Evolutionary conservation across 768 basidiomycete genomes (phyloP).

Genomic region (Exidia glandulosa): DNA sequence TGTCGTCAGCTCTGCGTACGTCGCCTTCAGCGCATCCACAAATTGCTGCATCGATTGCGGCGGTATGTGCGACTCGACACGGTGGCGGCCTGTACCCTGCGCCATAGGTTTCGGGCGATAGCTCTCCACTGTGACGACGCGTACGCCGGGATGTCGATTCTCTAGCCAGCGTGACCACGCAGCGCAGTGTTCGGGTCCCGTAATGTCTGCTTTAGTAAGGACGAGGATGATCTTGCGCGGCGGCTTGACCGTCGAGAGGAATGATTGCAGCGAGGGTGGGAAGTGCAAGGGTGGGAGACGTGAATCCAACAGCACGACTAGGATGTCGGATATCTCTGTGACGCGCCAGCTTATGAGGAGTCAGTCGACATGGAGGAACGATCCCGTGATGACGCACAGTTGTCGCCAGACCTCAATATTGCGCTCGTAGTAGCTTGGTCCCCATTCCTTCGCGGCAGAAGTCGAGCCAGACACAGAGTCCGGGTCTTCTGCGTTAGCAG

Average conservation of each 20-base stretch:
- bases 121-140: slow-evolving; percentile 66
- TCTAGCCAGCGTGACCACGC: slow-evolving; percentile 58
- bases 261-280: slow-evolving; percentile 62
- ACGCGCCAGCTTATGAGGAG: slow-evolving; percentile 68
- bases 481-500: slow-evolving; percentile 1
- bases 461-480: too few relatives aligned
- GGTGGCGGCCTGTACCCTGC: slow-evolving; percentile 33
- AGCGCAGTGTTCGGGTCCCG: slow-evolving; percentile 49
- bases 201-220: slow-evolving; percentile 81
- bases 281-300: slow-evolving; percentile 83
- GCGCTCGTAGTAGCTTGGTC: slow-evolving; percentile 70
- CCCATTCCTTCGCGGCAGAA: too few relatives aligned
- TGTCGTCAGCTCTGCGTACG: slow-evolving; percentile 54
- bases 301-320: slow-evolving; percentile 80
- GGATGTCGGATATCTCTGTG: slow-evolving; percentile 79
- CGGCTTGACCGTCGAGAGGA: slow-evolving; percentile 32
- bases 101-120: slow-evolving; percentile 42
- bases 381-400: slow-evolving; percentile 42
- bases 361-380: neutral
- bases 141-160: slow-evolving; percentile 39
- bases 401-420: slow-evolving; percentile 95
- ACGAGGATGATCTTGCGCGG: slow-evolving; percentile 53
- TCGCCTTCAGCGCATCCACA: slow-evolving; percentile 49
- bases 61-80: slow-evolving; percentile 59
- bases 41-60: slow-evolving; percentile 50